Evolutionary conservation across 2,329 filamentous ascomycete species (phyloP).

Genomic region (Aureobasidium subglaciale): DNA sequence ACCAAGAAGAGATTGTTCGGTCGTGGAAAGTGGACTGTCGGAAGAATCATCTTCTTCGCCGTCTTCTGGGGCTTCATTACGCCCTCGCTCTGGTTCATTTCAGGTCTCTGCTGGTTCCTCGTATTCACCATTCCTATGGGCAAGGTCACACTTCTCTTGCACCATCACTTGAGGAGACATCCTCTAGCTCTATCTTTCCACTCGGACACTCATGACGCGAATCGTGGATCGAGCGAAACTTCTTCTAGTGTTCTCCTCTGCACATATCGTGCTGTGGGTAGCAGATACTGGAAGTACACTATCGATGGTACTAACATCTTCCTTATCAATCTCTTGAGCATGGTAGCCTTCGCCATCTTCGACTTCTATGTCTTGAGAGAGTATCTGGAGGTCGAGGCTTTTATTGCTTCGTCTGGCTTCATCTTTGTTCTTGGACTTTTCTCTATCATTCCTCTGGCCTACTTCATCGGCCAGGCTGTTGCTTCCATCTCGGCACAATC

Average conservation of each 20-base stretch:
- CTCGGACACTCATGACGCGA: constrained; percentile 65
- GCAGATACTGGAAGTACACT: constrained; percentile 99
- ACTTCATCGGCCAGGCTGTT: constrained; percentile 97
- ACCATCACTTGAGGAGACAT: constrained; percentile 86
- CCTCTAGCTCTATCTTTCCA: constrained; percentile 91
- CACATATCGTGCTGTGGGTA: constrained; percentile 90
- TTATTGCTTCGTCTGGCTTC: constrained; percentile 75
- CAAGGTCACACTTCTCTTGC: constrained; percentile 81
- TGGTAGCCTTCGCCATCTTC: constrained; percentile 90
- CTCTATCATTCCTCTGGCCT: constrained; percentile 92
- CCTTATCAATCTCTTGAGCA: constrained; percentile 88
- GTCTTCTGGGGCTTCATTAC: constrained; percentile 93
- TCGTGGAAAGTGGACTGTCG: constrained; percentile 89
- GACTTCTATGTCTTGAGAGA: constrained; percentile 78
- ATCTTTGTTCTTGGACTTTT: constrained; percentile 77
- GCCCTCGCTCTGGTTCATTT: constrained; percentile 77
- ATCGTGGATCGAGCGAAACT: constrained; percentile 31
- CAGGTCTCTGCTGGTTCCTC: constrained; percentile 85
- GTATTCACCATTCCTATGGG: constrained; percentile 99
- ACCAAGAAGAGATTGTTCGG: constrained; percentile 85
- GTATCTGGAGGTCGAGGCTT: constrained; percentile 60
- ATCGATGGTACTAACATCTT: constrained; percentile 98
- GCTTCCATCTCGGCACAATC: constrained; percentile 98
- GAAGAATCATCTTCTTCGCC: constrained; percentile 88
- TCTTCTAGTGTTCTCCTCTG: constrained; percentile 86